phyloP scores from a whole-genome alignment of 192 early-diverging fungal genomes.

The Spinellus fusiger region DNA sequence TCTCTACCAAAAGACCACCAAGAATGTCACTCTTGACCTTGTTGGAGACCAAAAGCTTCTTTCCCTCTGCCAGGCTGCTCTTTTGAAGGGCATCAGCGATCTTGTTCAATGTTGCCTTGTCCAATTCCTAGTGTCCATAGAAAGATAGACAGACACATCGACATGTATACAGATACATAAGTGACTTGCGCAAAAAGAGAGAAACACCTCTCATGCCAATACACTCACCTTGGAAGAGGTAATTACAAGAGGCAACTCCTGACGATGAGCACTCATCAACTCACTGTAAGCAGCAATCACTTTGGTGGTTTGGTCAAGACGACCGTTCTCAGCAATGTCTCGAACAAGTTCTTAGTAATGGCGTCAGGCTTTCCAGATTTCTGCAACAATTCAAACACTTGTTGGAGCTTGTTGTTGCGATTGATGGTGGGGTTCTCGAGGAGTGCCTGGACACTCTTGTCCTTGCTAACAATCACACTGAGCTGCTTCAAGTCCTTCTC shows the following conservation, averaged over 20 bases:
- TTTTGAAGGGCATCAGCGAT: constrained; percentile 44
- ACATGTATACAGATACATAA: not conserved
- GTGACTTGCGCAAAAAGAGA: no score
- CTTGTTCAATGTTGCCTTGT: constrained; percentile 66
- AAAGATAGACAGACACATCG: not conserved
- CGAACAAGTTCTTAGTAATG: constrained; percentile 90
- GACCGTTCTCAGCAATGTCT: constrained; percentile 91
- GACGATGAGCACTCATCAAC: constrained; percentile 86
- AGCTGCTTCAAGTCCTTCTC: constrained; percentile 79
- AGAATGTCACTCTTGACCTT: constrained; percentile 90
- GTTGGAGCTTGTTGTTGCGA: constrained; percentile 71
- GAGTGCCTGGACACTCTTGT: constrained; percentile 62
- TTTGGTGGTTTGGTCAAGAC: constrained; percentile 77
- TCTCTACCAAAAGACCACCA: constrained; percentile 94
- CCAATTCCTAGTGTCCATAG: constrained; percentile 56
- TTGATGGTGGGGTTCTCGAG: constrained; percentile 85
- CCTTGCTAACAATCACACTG: constrained; percentile 61
- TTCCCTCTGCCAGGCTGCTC: constrained; percentile 70
- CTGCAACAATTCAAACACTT: constrained; percentile 55
- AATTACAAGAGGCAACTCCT: constrained; percentile 81
- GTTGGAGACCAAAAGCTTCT: constrained; percentile 81
- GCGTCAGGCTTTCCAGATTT: constrained; percentile 64
- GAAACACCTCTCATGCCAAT: not conserved
- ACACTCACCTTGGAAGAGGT: constrained; percentile 77
- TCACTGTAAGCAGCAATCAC: constrained; percentile 74